Conservation (phyloP, 768 basidiomycete genomes). For the Pisolithus marmoratus region DNA sequence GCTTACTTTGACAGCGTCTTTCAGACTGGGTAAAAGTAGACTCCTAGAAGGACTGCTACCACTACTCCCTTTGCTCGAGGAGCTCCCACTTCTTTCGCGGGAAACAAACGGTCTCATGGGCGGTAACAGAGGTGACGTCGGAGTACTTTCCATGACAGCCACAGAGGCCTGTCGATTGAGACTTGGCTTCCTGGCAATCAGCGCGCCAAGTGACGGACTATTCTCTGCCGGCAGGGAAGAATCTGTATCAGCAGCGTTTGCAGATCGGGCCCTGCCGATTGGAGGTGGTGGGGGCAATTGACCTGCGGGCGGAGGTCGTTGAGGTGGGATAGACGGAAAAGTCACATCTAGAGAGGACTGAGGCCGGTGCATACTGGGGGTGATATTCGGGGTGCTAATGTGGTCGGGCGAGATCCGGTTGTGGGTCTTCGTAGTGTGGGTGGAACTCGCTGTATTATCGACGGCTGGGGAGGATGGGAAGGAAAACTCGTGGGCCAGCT, state of each 20-base stretch:
- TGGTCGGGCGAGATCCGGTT: slow-evolving; percentile 14
- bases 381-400: slow-evolving; percentile 14
- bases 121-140: slow-evolving; percentile 33
- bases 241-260: slow-evolving; percentile 23
- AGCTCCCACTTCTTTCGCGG: slow-evolving; percentile 45
- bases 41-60: slow-evolving; percentile 20
- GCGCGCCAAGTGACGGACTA: slow-evolving; percentile 5
- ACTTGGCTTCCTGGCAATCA: slow-evolving; percentile 30
- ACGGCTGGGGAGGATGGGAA: slow-evolving; percentile 26
- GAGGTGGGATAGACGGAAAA: slow-evolving; percentile 20
- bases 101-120: slow-evolving; percentile 43
- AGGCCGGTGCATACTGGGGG: slow-evolving; percentile 44
- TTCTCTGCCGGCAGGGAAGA: slow-evolving; percentile 10
- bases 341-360: slow-evolving; percentile 52
- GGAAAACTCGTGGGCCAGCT: slow-evolving; percentile 28
- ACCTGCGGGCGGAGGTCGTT: slow-evolving; percentile 20
- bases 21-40: slow-evolving; percentile 52
- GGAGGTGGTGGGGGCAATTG: slow-evolving; percentile 25
- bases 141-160: slow-evolving; percentile 46
- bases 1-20: slow-evolving; percentile 66
- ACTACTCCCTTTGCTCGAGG: slow-evolving; percentile 36
- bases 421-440: slow-evolving; percentile 1
- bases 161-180: slow-evolving; percentile 48
- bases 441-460: background rate
- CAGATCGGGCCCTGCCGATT: slow-evolving; percentile 29